Evolutionary conservation across 2,329 filamentous ascomycete species (phyloP).

Genomic region (Nothophaeocryptopus gaeumannii): DNA sequence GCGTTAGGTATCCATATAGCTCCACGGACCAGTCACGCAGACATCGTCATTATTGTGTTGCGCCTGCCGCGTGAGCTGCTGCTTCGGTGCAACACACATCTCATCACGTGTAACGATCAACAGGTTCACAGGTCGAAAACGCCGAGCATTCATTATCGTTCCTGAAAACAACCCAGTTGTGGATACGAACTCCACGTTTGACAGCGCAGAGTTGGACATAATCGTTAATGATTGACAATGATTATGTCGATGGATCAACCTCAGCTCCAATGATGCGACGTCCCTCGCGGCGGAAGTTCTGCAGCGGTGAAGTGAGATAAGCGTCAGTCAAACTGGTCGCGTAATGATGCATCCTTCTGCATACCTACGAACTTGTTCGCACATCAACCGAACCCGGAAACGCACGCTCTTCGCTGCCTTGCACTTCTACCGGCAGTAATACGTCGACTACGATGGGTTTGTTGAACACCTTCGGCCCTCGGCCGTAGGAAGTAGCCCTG

Average conservation of each 20-base stretch:
- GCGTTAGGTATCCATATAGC: slow-evolving; percentile 2
- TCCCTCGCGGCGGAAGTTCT: too few species aligned
- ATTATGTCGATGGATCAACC: too few species aligned
- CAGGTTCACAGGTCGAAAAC: slow-evolving; percentile 6
- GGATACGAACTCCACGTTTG: too few species aligned
- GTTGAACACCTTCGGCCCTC: slow-evolving; percentile 60
- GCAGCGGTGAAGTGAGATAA: too few species aligned
- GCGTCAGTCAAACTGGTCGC: too few species aligned
- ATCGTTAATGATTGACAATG: slow-evolving; percentile 3
- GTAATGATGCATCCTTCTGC: too few species aligned
- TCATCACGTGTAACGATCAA: slow-evolving; percentile 11
- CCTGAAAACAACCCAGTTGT: slow-evolving; percentile 10
- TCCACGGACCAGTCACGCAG: slow-evolving; percentile 2
- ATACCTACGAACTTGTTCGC: too few species aligned
- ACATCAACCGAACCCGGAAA: too few species aligned
- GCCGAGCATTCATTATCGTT: slow-evolving; percentile 1
- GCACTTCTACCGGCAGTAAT: background rate
- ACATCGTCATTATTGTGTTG: slow-evolving; percentile 1
- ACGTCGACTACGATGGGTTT: slow-evolving; percentile 83
- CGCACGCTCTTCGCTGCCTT: too few species aligned
- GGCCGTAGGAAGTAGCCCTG: slow-evolving; percentile 60
- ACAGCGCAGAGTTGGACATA: background rate
- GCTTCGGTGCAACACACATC: background rate
- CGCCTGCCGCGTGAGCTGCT: background rate
- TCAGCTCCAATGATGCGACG: too few species aligned